Percentiles rank a stretch among this genome's conserved stretches.
Evolutionary conservation across 768 basidiomycete genomes (phyloP).

Genomic region (Brasilioporus rufonigricans): DNA sequence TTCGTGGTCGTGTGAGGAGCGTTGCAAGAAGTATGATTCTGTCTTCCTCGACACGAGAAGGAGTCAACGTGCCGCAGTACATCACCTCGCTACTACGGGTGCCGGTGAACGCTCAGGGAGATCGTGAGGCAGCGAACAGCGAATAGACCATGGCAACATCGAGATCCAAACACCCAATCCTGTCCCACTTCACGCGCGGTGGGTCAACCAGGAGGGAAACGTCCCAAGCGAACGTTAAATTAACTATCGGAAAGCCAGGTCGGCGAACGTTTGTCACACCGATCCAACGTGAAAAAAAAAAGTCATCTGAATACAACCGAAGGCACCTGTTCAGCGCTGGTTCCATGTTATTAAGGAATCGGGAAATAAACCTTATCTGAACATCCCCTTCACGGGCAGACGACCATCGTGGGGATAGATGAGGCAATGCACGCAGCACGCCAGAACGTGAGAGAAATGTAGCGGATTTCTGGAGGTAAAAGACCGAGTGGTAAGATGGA

Average conservation of each 20-base stretch:
- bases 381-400: constrained; percentile 5
- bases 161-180: not conserved
- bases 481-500: not conserved
- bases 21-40: not conserved
- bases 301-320: constrained; percentile 6
- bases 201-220: not conserved
- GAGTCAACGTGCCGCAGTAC: not conserved
- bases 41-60: not conserved
- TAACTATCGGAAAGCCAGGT: not conserved
- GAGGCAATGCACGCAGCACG: constrained; percentile 12
- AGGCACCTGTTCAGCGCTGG: constrained; percentile 18
- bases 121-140: not conserved
- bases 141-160: not conserved
- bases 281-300: constrained; percentile 7
- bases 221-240: constrained; percentile 6
- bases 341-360: constrained; percentile 15
- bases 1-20: not conserved
- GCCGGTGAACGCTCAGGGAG: not conserved
- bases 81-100: not conserved
- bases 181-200: constrained; percentile 3
- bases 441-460: constrained; percentile 21
- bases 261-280: constrained; percentile 6
- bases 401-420: constrained; percentile 16
- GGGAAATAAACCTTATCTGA: constrained; percentile 21
- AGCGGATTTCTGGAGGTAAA: constrained; percentile 1